These are phyloP conservation scores for Carex parvula DNA, from an alignment of 176 grass and related monocot species.

Conservation along the genomic window DNA sequence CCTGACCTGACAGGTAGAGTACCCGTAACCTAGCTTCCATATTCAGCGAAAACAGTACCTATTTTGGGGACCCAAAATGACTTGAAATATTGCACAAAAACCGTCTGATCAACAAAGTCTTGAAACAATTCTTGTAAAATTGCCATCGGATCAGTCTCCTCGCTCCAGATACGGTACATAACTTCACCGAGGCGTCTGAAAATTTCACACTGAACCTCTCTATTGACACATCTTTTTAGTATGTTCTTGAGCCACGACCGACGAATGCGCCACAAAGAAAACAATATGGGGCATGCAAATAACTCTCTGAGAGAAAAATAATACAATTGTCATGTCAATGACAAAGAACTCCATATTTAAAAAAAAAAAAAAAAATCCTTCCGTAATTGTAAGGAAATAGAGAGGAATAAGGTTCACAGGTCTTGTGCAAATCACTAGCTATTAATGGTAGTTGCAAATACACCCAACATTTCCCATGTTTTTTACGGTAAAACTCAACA, in stretches of 20 bases:
- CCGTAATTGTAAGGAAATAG: neutral
- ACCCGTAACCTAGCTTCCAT: neutral
- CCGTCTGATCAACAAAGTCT: slow-evolving; percentile 88
- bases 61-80: slow-evolving; percentile 93
- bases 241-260: slow-evolving; percentile 88
- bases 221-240: slow-evolving; percentile 67
- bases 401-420: neutral
- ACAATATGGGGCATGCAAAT: slow-evolving; percentile 68
- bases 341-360: neutral
- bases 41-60: slow-evolving; percentile 34
- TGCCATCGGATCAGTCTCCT: slow-evolving; percentile 51
- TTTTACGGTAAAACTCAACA: neutral
- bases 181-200: slow-evolving; percentile 62
- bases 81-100: slow-evolving; percentile 81
- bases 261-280: slow-evolving; percentile 77
- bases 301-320: slow-evolving; percentile 48
- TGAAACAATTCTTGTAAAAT: slow-evolving; percentile 61
- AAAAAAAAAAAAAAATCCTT: neutral
- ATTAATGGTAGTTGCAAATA: neutral
- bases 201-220: slow-evolving; percentile 67
- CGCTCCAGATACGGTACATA: slow-evolving; percentile 61
- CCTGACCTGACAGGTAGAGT: neutral
- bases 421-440: neutral
- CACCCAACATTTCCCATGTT: neutral
- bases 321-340: slow-evolving; percentile 16